Evolutionary conservation across 2,329 filamentous ascomycete species (phyloP), one percentile per base, ranked within the genome.

Genomic region (Cladosporium sp.): DNA sequence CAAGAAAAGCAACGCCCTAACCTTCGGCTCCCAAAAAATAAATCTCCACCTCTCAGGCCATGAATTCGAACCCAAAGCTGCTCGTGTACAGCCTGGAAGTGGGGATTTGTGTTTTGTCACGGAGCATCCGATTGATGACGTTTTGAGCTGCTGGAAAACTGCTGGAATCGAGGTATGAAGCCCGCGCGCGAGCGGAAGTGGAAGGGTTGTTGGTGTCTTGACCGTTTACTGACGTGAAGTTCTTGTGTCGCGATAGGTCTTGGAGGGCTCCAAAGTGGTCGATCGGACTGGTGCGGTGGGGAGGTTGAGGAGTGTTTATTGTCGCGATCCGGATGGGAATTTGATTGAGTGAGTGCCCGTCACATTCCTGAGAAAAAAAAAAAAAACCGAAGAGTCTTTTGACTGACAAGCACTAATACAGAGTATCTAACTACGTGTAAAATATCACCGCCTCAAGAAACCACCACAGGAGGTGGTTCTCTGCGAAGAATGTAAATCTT

Each of bases 41-140:
- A 84, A 84, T 53, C 71, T 84, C 2, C 80, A 84, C 58, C 70
- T 79, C 55, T 66, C 68, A 9, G 79, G 79, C 6, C 72, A 71
- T 12, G 79, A 83, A 52, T 83, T 82, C 55, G 77, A 80, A 52
- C 80, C 80, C 3, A 82, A 82, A 59, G 80, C 80, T 0, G 59
- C 60, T 3, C 70, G 65, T 9, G 78, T 78, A 0, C 67, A 76
- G 47, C 76, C 78, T 0, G 81, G 81, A 0, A 80, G 76, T 9
- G 79, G 74, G 9, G 80, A 84, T 59, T 52, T 84, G 29, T 83
- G 80, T 58, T 84, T 84, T 49, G 60, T 84, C 22, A 72, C 80
- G 0, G 67, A 78, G 5, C 71, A 76, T 7, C 67, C 72, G 4
- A 70, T 83, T 2, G 70, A 75, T 2, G 63, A 68, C 0, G 70